Evolutionary conservation across 1,139 yeast genomes (phyloP).

Genomic region (Candida dubliniensis): DNA sequence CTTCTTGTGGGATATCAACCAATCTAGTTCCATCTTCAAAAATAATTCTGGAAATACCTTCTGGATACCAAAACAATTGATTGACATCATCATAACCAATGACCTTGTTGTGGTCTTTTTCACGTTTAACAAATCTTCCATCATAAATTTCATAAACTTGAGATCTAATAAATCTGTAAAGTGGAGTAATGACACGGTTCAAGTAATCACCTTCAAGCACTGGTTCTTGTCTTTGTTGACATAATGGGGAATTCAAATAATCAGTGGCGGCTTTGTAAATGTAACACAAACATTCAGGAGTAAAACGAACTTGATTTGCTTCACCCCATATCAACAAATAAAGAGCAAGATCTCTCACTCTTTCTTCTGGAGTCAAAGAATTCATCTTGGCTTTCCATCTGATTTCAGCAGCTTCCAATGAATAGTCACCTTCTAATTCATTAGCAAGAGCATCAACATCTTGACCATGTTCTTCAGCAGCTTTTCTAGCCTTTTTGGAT

Average conservation of each 20-base stretch:
- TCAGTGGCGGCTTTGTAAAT: conserved; percentile 92
- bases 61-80: conserved; percentile 99
- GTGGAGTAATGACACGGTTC: conserved; percentile 88
- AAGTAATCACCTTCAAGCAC: conserved; percentile 96
- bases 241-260: conserved; percentile 81
- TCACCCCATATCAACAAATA: conserved; percentile 97
- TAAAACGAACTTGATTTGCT: conserved; percentile 94
- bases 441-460: conserved; percentile 59
- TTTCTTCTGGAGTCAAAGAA: conserved; percentile 56
- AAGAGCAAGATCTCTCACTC: conserved; percentile 87
- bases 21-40: conserved; percentile 89
- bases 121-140: conserved; percentile 96
- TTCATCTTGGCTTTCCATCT: conserved; percentile 55
- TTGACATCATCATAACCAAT: conserved; percentile 98
- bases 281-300: conserved; percentile 90
- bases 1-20: conserved; percentile 86
- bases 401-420: conserved; percentile 52
- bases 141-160: conserved; percentile 94
- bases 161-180: conserved; percentile 86
- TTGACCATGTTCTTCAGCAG: conserved; percentile 50
- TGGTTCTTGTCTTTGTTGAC: conserved; percentile 87
- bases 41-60: conserved; percentile 91
- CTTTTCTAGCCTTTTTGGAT: conserved; percentile 63
- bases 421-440: conserved; percentile 85
- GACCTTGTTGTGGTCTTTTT: conserved; percentile 89